Percentiles rank a stretch among this genome's conserved stretches.
These are phyloP conservation scores for Phellinidium pouzarii DNA, from an alignment of 1,284 basidiomycete genomes.

Conservation along the genomic window DNA sequence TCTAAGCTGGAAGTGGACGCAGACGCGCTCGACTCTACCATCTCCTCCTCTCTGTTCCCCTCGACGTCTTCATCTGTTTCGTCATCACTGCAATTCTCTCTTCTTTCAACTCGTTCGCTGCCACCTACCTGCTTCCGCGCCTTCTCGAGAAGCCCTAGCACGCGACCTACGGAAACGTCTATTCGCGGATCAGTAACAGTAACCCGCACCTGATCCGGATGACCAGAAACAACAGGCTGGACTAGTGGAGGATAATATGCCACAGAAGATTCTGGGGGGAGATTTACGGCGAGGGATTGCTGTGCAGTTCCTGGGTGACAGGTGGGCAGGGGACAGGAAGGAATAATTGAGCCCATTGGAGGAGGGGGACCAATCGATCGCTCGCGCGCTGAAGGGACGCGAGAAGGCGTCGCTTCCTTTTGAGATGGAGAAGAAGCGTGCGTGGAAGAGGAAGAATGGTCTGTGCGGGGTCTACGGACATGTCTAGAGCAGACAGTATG, in stretches of 20 bases:
- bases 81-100: neutral
- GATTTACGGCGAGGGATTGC: constrained; percentile 21
- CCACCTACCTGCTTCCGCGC: constrained; percentile 42
- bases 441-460: constrained; percentile 25
- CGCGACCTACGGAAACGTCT: constrained; percentile 62
- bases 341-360: constrained; percentile 24
- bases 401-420: constrained; percentile 14
- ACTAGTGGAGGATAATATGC: constrained; percentile 25
- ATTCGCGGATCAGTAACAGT: constrained; percentile 27
- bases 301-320: constrained; percentile 25
- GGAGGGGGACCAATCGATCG: constrained; percentile 5
- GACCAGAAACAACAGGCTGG: constrained; percentile 15
- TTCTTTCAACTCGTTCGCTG: constrained; percentile 59
- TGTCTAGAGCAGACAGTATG: constrained; percentile 46
- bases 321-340: constrained; percentile 29
- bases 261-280: constrained; percentile 33
- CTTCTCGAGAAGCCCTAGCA: constrained; percentile 41
- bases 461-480: constrained; percentile 24
- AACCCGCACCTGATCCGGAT: neutral
- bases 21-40: neutral
- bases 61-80: constrained; percentile 12
- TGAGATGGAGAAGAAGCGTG: constrained; percentile 25
- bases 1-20: neutral
- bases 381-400: constrained; percentile 10
- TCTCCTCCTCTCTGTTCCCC: neutral